phyloP scores from a whole-genome alignment of 768 basidiomycete genomes.

The Boletus subparvulus region DNA sequence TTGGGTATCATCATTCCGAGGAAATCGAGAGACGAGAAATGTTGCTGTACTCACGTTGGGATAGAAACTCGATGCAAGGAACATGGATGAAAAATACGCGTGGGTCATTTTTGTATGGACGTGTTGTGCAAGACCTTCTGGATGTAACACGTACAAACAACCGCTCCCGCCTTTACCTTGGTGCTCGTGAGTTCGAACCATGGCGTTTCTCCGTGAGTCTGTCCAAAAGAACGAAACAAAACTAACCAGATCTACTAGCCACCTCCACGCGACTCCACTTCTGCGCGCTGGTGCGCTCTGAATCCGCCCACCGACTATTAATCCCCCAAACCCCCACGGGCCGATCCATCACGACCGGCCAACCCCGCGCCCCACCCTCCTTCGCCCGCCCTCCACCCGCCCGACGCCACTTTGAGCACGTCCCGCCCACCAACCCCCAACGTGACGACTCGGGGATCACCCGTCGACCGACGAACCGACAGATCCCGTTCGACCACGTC shows the following conservation, averaged over 20 bases:
- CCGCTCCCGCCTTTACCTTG: background rate
- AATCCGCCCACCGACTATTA: background rate
- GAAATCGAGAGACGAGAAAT: background rate
- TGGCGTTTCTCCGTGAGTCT: constrained; percentile 14
- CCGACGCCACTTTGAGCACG: constrained; percentile 8
- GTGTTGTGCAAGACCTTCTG: constrained; percentile 25
- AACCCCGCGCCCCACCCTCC: background rate
- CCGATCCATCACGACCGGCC: constrained; percentile 1
- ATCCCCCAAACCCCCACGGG: background rate
- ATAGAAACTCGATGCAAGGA: too few species aligned
- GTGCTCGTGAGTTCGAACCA: background rate
- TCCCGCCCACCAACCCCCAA: background rate
- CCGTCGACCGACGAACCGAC: constrained; percentile 32
- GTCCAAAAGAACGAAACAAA: background rate
- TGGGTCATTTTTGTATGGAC: constrained; percentile 12
- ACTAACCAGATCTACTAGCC: background rate
- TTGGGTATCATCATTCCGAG: constrained; percentile 32
- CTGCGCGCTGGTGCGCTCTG: constrained; percentile 2
- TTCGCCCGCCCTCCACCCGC: constrained; percentile 12
- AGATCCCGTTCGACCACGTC: constrained; percentile 45
- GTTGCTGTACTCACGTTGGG: constrained; percentile 16
- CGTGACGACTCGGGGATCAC: background rate
- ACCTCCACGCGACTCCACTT: constrained; percentile 1
- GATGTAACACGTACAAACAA: constrained; percentile 31
- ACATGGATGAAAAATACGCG: background rate